These are phyloP conservation scores for Vitis cinerea DNA, from an alignment of 164 flowering plant genomes.

Conservation along the genomic window DNA sequence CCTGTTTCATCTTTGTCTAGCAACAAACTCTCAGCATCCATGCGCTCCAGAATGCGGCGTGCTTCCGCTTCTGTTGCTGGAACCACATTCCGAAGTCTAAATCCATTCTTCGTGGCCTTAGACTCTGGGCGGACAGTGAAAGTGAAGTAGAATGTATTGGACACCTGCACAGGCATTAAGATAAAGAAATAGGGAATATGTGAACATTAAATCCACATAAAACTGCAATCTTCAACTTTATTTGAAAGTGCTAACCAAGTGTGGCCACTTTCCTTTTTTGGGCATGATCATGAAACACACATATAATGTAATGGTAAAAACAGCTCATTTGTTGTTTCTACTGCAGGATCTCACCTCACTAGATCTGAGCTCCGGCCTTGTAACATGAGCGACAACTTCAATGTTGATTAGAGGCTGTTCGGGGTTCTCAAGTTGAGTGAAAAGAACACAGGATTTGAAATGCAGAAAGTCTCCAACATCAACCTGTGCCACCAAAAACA, in stretches of 20 bases:
- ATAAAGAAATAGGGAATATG: background rate
- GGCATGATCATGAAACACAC: background rate
- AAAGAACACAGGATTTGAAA: slow-evolving; percentile 80
- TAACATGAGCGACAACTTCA: slow-evolving; percentile 96
- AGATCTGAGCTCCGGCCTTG: slow-evolving; percentile 82
- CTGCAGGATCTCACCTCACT: slow-evolving; percentile 58
- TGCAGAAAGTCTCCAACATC: slow-evolving; percentile 95
- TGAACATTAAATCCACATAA: background rate
- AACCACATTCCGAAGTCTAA: slow-evolving; percentile 70
- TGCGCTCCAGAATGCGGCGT: slow-evolving; percentile 68
- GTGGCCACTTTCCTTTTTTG: no score
- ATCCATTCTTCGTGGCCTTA: slow-evolving; percentile 49
- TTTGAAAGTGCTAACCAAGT: background rate
- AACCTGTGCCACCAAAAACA: slow-evolving; percentile 51
- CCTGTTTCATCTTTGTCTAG: background rate
- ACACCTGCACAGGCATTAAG: slow-evolving; percentile 44
- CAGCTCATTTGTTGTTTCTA: background rate
- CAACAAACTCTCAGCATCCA: slow-evolving; percentile 57
- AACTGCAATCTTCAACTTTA: background rate
- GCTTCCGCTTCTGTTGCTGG: slow-evolving; percentile 97
- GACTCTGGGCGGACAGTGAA: slow-evolving; percentile 79
- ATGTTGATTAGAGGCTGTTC: slow-evolving; percentile 76
- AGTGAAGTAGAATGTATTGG: slow-evolving; percentile 91
- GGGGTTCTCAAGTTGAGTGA: slow-evolving; percentile 66
- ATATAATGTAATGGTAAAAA: background rate